Percentiles rank a stretch among this genome's conserved stretches.
Conservation (phyloP, 371 early-diverging fungal species). For the Choanephora cucurbitarum region DNA sequence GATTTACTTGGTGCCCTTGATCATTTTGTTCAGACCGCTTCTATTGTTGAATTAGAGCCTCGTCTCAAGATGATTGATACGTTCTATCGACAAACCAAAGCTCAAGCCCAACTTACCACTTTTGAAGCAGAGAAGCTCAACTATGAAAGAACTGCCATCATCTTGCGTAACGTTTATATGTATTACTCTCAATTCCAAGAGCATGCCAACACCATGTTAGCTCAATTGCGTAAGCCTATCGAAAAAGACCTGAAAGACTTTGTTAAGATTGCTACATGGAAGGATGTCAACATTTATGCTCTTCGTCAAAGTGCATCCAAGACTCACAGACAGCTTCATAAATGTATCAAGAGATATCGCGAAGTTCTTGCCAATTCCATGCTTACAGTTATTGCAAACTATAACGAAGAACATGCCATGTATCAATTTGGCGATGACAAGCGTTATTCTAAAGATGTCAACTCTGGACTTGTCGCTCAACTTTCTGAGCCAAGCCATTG, state of each 20-base stretch:
- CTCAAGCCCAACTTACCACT: conserved; percentile 37
- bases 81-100: conserved; percentile 67
- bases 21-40: conserved; percentile 80
- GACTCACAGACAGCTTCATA: conserved; percentile 89
- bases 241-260: conserved; percentile 89
- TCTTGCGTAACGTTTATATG: conserved; percentile 61
- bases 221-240: conserved; percentile 71
- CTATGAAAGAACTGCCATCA: conserved; percentile 30
- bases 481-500: conserved; percentile 34
- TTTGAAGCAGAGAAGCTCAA: conserved; percentile 28
- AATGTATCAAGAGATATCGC: conserved; percentile 87
- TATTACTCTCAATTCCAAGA: conserved; percentile 83
- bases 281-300: conserved; percentile 95
- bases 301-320: conserved; percentile 87
- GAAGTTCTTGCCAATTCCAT: conserved; percentile 74
- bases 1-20: conserved; percentile 66
- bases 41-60: conserved; percentile 81
- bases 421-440: conserved; percentile 57
- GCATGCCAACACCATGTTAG: conserved; percentile 56
- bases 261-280: conserved; percentile 95
- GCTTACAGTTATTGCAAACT: conserved; percentile 70
- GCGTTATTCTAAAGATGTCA: conserved; percentile 39
- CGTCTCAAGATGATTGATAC: conserved; percentile 77
- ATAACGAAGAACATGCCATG: conserved; percentile 59
- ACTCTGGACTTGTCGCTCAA: conserved; percentile 36